Base-by-base conservation (phyloP, 495 filamentous ascomycete genomes). In the Lasiosphaeria ovina region DNA sequence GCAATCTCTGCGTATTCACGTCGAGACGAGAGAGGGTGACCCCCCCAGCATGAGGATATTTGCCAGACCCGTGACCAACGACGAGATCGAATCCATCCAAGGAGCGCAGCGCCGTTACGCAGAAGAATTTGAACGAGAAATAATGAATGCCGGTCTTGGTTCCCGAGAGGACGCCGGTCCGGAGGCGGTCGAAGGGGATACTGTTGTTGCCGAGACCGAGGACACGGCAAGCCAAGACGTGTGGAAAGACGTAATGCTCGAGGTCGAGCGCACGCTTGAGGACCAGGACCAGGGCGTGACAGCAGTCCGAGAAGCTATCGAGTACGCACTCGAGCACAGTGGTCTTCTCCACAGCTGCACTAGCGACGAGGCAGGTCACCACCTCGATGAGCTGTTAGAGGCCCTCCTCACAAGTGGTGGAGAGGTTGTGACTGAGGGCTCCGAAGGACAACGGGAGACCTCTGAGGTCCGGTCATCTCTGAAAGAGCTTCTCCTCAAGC, bases 31-130 rank as follows among this genome's bases (percentile, higher is more conserved):
- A 16, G 81, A 83, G 6, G 74, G 77, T 0, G 64, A 59, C 14
- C 57, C 72, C 0, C 85, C 88, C 0, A 89, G 85, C 66, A 97
- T 97, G 91, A 90, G 92, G 66, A 83, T 97, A 33, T 92, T 96
- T 66, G 92, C 87, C 33, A 88, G 96, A 73, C 93, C 94, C 8
- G 86, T 97, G 16, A 83, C 84, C 0, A 81, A 88, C 12, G 80
- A 84, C 7, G 77, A 90, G 51, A 89, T 95, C 42, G 75, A 89
- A 12, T 72, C 77, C 9, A 90, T 97, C 47, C 95, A 98, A 74
- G 79, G 73, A 6, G 79, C 77, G 36, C 86, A 83, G 48, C 77
- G 80, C 48, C 81, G 74, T 10, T 77, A 81, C 51, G 80, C 92
- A 12, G 82, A 88, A 44, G 84, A 83, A 33, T 91, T 90, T 59